phyloP scores from a whole-genome alignment of 768 basidiomycete genomes.

The Hygrophorus pudorinus region DNA sequence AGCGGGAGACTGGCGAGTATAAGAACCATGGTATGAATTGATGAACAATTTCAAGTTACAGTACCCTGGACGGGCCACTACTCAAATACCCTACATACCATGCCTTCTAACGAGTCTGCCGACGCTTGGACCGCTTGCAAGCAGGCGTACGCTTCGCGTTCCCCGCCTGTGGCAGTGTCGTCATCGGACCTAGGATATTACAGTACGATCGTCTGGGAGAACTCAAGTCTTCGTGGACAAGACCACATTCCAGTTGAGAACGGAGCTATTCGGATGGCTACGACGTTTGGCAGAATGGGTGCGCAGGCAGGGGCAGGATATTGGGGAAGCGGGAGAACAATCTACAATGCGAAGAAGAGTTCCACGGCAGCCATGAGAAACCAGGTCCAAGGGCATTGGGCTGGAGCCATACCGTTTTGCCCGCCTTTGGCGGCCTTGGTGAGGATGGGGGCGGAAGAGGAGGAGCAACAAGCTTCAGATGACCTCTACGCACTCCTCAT shows the following conservation, averaged over 20 bases:
- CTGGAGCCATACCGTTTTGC: background rate
- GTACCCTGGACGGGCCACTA: too few relatives aligned
- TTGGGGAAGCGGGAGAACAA: conserved; percentile 1
- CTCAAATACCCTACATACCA: too few relatives aligned
- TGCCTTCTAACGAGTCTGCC: conserved; percentile 3
- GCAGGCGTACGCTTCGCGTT: background rate
- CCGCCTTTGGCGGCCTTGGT: background rate
- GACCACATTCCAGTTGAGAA: too few relatives aligned
- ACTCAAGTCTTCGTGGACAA: too few relatives aligned
- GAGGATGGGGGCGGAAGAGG: background rate
- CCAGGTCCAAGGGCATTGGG: background rate
- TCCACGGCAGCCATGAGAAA: background rate
- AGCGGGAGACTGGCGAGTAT: too few relatives aligned
- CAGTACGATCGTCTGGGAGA: too few relatives aligned
- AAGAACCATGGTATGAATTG: too few relatives aligned
- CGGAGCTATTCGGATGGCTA: too few relatives aligned
- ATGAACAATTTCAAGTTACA: too few relatives aligned
- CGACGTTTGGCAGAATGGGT: too few relatives aligned
- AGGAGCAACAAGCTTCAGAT: background rate
- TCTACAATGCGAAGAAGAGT: background rate
- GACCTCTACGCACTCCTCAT: too few relatives aligned
- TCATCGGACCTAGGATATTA: background rate
- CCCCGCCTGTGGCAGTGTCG: background rate
- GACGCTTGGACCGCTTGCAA: conserved; percentile 6
- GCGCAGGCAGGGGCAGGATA: too few relatives aligned